phyloP scores from a whole-genome alignment of 2,329 filamentous ascomycete genomes.

The Teratosphaeria pseudoeucalypti region DNA sequence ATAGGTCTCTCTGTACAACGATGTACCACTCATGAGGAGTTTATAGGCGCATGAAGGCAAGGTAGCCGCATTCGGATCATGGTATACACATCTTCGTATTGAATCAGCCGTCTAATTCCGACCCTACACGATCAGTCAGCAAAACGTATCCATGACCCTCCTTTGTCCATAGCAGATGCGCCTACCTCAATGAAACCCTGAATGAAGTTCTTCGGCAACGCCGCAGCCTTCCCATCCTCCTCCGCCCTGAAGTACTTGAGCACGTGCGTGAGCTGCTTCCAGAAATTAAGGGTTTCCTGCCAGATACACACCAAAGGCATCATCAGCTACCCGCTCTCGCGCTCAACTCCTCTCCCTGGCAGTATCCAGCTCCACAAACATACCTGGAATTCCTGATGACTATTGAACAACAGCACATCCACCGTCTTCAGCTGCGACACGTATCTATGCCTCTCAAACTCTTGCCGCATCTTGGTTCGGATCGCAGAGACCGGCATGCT shows the following conservation, averaged over 20 bases:
- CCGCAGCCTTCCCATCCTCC: slow-evolving; percentile 57
- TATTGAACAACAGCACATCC: slow-evolving; percentile 83
- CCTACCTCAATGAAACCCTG: slow-evolving; percentile 81
- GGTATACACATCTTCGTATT: slow-evolving; percentile 15
- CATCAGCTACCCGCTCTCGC: background rate
- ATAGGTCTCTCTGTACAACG: background rate
- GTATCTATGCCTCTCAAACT: slow-evolving; percentile 92
- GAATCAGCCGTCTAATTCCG: slow-evolving; percentile 7
- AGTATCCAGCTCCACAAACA: slow-evolving; percentile 6
- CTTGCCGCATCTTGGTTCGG: slow-evolving; percentile 87
- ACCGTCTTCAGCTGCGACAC: slow-evolving; percentile 81
- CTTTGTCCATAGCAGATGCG: background rate
- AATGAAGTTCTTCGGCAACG: slow-evolving; percentile 83
- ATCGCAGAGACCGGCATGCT: slow-evolving; percentile 78
- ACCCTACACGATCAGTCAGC: slow-evolving; percentile 7
- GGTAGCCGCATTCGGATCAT: slow-evolving; percentile 8
- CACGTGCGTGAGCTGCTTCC: slow-evolving; percentile 92
- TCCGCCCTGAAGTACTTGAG: slow-evolving; percentile 95
- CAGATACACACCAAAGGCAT: background rate
- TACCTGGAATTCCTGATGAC: slow-evolving; percentile 90
- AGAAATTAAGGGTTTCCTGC: slow-evolving; percentile 97
- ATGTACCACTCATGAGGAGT: background rate
- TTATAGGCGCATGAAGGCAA: background rate
- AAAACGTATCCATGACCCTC: background rate
- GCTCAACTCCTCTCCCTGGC: background rate